phyloP scores from a whole-genome alignment of 768 basidiomycete species.

The Russula vinacea region DNA sequence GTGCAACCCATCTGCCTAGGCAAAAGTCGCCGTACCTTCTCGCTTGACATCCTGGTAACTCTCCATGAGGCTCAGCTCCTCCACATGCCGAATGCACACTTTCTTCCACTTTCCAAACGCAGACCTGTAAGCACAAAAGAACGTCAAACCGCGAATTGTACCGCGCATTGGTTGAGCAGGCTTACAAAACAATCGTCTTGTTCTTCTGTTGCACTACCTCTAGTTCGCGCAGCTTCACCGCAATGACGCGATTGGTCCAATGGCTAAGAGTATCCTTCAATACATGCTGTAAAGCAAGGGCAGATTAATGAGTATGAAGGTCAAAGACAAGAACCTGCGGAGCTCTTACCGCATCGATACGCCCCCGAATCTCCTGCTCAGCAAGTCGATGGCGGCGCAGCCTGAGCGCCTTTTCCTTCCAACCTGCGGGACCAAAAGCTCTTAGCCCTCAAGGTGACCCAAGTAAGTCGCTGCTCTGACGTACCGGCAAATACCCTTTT shows the following conservation, averaged over 20 bases:
- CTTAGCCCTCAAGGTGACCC: neutral
- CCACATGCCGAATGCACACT: slow-evolving; percentile 57
- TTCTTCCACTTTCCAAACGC: slow-evolving; percentile 70
- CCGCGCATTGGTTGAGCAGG: neutral
- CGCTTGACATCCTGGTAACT: slow-evolving; percentile 69
- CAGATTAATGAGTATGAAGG: slow-evolving; percentile 2
- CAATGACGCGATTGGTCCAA: slow-evolving; percentile 76
- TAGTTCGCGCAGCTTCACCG: slow-evolving; percentile 69
- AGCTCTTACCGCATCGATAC: slow-evolving; percentile 12
- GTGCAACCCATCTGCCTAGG: neutral
- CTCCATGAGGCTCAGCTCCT: slow-evolving; percentile 76
- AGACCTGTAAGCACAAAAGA: slow-evolving; percentile 38
- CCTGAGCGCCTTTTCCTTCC: slow-evolving; percentile 27
- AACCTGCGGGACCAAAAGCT: slow-evolving; percentile 13
- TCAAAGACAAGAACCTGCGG: neutral
- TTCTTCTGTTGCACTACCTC: slow-evolving; percentile 52
- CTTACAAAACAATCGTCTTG: slow-evolving; percentile 41
- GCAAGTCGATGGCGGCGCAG: slow-evolving; percentile 25
- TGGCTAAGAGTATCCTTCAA: slow-evolving; percentile 45
- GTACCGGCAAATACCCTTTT: slow-evolving; percentile 40
- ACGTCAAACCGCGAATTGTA: neutral
- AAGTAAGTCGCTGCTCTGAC: slow-evolving; percentile 4
- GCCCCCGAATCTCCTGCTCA: slow-evolving; percentile 24
- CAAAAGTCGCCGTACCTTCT: neutral
- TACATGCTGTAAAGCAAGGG: slow-evolving; percentile 44